Evolutionary conservation across 352 stramenopile genomes (phyloP).

Genomic region (Saprolegnia diclina): DNA sequence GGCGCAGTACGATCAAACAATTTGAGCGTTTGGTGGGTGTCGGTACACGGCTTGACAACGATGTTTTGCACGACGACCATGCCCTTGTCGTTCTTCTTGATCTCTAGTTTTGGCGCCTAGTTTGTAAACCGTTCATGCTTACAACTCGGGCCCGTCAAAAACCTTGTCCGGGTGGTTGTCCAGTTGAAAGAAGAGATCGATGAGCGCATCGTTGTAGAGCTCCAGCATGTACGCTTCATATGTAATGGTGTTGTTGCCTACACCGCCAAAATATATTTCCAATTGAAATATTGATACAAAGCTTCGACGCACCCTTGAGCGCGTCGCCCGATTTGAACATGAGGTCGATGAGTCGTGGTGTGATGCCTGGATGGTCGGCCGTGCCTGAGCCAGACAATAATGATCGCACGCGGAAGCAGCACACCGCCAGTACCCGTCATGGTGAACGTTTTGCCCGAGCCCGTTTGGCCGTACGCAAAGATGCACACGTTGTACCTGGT

Average conservation of each 20-base stretch:
- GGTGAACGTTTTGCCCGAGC: conserved; percentile 91
- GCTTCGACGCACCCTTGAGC: conserved; percentile 25
- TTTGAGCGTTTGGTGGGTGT: conserved; percentile 66
- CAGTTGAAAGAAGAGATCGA: conserved; percentile 84
- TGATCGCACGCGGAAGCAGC: not conserved
- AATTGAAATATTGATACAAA: conserved; percentile 4
- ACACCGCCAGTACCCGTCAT: conserved; percentile 65
- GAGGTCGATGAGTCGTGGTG: conserved; percentile 77
- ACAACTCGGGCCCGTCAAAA: not conserved
- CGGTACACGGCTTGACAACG: conserved; percentile 65
- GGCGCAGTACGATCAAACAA: conserved; percentile 57
- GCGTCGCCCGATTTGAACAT: conserved; percentile 72
- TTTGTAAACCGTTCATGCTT: not conserved
- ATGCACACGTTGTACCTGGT: conserved; percentile 84
- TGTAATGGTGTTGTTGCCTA: conserved; percentile 48
- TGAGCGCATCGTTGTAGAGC: conserved; percentile 89
- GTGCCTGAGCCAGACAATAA: conserved; percentile 29
- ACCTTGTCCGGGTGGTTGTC: conserved; percentile 40
- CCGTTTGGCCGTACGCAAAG: conserved; percentile 92
- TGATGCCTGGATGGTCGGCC: conserved; percentile 71
- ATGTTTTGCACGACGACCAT: conserved; percentile 89
- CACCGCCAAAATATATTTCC: too few species aligned
- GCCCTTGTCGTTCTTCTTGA: conserved; percentile 90
- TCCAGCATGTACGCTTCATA: conserved; percentile 89
- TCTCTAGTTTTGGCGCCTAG: conserved; percentile 80